Base-by-base conservation (phyloP, 2,329 filamentous ascomycete species). In the Aplosporella prunicola region DNA sequence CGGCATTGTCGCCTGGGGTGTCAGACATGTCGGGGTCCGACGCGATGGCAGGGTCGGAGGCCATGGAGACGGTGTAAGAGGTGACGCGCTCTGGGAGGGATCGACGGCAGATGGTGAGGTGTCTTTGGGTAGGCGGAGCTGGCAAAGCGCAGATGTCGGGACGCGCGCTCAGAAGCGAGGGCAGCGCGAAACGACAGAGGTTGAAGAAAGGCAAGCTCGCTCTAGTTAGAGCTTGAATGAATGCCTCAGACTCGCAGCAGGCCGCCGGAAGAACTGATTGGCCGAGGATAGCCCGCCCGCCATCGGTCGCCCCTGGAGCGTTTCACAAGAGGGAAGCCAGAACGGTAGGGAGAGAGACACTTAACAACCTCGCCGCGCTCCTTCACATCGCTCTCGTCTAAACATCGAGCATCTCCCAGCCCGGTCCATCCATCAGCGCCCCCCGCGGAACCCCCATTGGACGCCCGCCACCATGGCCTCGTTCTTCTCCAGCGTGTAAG, bases 401-500 rank as follows among this genome's bases (percentile, higher is more conserved):
- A 25, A 11, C 37, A 26, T 20, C 30, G 22, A 18, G 5, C 29
- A 13, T 20, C 20, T 30, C 30, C 5, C 9, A 13, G 23, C n/a
- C 16, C 20, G 9, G 30, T 9, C 24, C 24, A n/a, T 14, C 11
- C 18, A 29, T 17, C 37, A n/a, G n/a, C 23, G 23, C n/a, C 23
- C 23, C 23, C 23, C 9, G 23, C 23, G 23, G 23, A 25, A 8
- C 23, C n/a, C n/a, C n/a, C n/a, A n/a, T n/a, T n/a, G n/a, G n/a
- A n/a, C n/a, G 11, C 18, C 17, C 22, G 38, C 30, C 20, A 37
- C 36, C 40, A 60, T 60, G 58, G 52, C 58, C 45, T 60, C 57
- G 41, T 62, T 62, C 48, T 62, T 62, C 52, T 58, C 56, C 51
- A 60, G 55, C 47, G 56, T 61, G 58, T 61, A 47, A 60, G 58